Conservation (phyloP, 441 rosid genomes). For the Daphne laureola region DNA sequence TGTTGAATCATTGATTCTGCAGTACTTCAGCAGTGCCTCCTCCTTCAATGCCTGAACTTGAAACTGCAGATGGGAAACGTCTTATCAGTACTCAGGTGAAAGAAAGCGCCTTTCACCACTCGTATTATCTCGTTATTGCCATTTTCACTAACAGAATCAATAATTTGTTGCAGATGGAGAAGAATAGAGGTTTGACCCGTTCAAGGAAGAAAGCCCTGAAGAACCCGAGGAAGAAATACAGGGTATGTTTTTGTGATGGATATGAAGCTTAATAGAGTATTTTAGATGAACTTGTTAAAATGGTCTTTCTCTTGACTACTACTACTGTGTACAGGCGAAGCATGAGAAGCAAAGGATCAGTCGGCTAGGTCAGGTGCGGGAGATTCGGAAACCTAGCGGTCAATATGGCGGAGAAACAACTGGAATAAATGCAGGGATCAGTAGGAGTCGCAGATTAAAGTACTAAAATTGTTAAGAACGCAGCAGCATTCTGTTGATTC, state of each 20-base stretch:
- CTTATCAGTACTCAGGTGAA: conserved; percentile 42
- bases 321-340: conserved; percentile 51
- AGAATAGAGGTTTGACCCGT: conserved; percentile 72
- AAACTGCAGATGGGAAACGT: conserved; percentile 66
- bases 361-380: conserved; percentile 63
- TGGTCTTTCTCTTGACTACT: not conserved
- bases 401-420: conserved; percentile 62
- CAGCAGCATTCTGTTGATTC: too few species aligned
- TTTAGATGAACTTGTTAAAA: not conserved
- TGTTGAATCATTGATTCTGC: conserved; percentile 16
- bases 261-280: not conserved
- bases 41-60: conserved; percentile 46
- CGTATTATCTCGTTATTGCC: not conserved
- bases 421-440: conserved; percentile 68
- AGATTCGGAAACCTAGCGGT: conserved; percentile 43
- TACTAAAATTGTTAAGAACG: conserved; percentile 7
- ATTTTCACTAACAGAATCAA: not conserved
- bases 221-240: conserved; percentile 84
- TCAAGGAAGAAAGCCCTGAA: conserved; percentile 51
- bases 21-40: conserved; percentile 24
- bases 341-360: conserved; percentile 34
- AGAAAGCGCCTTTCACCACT: conserved; percentile 4
- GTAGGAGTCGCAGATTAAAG: conserved; percentile 60
- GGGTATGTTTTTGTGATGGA: conserved; percentile 31
- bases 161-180: conserved; percentile 40